Percentiles rank a stretch among this genome's conserved stretches.
These are phyloP conservation scores for Pyronema omphalodes DNA, from an alignment of 495 filamentous ascomycete genomes.

Conservation along the genomic window DNA sequence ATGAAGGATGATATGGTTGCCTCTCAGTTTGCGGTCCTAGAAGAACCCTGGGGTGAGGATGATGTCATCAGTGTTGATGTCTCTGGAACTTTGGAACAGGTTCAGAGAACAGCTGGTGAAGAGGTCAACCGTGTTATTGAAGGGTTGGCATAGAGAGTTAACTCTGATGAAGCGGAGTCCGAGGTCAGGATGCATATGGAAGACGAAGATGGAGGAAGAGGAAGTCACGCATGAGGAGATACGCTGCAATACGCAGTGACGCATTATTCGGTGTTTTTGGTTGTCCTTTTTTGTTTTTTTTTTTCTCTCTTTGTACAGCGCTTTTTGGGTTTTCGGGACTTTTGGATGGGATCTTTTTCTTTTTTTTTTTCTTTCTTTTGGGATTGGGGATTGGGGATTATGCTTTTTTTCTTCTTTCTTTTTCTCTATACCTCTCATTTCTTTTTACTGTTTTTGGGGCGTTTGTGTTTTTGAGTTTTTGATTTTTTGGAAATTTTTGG, in stretches of 20 bases:
- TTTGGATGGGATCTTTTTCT: constrained; percentile 3
- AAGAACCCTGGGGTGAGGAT: constrained; percentile 63
- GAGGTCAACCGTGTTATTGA: constrained; percentile 30
- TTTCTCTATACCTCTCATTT: no score
- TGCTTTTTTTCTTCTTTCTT: no score
- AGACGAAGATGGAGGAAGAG: no score
- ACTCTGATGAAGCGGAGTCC: background rate
- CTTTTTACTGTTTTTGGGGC: no score
- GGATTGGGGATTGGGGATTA: constrained; percentile 7
- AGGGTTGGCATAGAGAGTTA: constrained; percentile 2
- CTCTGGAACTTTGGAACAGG: constrained; percentile 40
- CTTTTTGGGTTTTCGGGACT: background rate
- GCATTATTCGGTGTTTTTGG: background rate
- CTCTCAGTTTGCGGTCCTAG: constrained; percentile 69
- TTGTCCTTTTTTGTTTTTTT: constrained; percentile 7
- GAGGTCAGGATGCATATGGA: no score
- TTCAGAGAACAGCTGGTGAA: constrained; percentile 44
- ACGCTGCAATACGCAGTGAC: constrained; percentile 5
- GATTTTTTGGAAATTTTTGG: no score
- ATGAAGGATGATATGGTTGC: constrained; percentile 98
- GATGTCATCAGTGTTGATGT: constrained; percentile 79
- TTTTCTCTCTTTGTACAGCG: constrained; percentile 3
- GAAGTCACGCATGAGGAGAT: background rate
- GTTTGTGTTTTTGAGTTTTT: no score
- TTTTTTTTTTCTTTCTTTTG: constrained; percentile 12